A percentile compares a stretch with the other conserved stretches of the same genome.
phyloP scores from a whole-genome alignment of 2,329 filamentous ascomycete genomes.

The Penicillium brevicompactum region DNA sequence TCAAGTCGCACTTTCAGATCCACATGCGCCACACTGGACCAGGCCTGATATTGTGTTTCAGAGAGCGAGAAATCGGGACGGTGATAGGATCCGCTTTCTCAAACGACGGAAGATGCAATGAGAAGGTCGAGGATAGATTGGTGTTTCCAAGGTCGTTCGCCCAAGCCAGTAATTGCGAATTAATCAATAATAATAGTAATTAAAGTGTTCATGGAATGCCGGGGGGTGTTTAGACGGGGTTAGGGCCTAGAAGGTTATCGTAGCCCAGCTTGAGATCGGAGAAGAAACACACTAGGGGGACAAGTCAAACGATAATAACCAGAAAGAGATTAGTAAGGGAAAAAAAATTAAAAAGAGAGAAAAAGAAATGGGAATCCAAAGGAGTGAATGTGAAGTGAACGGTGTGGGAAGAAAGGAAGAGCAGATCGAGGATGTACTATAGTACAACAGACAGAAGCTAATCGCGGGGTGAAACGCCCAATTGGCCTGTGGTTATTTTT shows the following conservation, averaged over 20 bases:
- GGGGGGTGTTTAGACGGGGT: constrained; percentile 4
- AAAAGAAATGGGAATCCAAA: constrained; percentile 23
- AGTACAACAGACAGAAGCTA: constrained; percentile 32
- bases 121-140: constrained; percentile 25
- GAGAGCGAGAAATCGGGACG: constrained; percentile 11
- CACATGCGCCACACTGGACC: constrained; percentile 18
- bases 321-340: constrained; percentile 19
- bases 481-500: constrained; percentile 24
- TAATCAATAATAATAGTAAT: constrained; percentile 29
- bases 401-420: constrained; percentile 16
- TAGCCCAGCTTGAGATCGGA: constrained; percentile 16
- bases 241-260: constrained; percentile 19
- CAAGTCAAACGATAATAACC: constrained; percentile 9
- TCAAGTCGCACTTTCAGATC: constrained; percentile 16
- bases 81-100: constrained; percentile 6
- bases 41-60: constrained; percentile 23
- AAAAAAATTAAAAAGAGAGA: constrained; percentile 6
- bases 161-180: constrained; percentile 15
- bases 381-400: constrained; percentile 28
- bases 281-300: constrained; percentile 13
- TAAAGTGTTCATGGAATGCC: constrained; percentile 21
- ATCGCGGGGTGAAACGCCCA: constrained; percentile 42
- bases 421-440: constrained; percentile 27
- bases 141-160: constrained; percentile 5
- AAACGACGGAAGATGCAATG: constrained; percentile 6